phyloP scores from a whole-genome alignment of 208 protist species.

The Trypanosoma boissoni region DNA sequence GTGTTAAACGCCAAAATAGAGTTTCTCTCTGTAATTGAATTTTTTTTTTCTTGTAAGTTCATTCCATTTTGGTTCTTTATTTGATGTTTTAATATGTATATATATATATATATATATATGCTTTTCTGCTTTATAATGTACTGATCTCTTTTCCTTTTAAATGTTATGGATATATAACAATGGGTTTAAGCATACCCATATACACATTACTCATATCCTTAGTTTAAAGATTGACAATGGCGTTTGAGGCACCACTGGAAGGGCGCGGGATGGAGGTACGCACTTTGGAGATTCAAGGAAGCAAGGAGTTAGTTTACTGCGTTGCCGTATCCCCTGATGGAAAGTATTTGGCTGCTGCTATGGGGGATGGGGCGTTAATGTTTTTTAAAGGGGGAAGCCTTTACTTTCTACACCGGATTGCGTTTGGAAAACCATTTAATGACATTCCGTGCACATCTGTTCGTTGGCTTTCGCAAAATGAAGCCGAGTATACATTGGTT shows the following conservation, averaged over 20 bases:
- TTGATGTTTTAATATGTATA: not conserved
- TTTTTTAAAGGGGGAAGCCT: conserved; percentile 40
- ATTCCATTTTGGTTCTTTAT: conserved; percentile 3
- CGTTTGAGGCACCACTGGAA: not conserved
- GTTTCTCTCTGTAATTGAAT: not conserved
- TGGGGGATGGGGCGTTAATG: conserved; percentile 50
- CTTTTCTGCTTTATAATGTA: not conserved
- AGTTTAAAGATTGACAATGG: conserved; percentile 8
- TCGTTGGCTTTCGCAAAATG: conserved; percentile 41
- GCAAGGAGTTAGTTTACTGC: conserved; percentile 39
- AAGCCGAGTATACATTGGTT: conserved; percentile 34
- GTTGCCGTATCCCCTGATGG: conserved; percentile 44
- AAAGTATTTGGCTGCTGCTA: conserved; percentile 45
- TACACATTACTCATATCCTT: too few relatives aligned
- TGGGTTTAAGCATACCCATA: too few relatives aligned
- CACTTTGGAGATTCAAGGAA: conserved; percentile 20
- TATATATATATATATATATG: not conserved
- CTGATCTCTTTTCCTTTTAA: too few relatives aligned
- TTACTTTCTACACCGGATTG: conserved; percentile 10
- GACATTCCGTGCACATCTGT: conserved; percentile 56
- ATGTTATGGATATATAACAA: too few relatives aligned
- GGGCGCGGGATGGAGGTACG: conserved; percentile 7
- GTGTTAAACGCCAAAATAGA: too few relatives aligned
- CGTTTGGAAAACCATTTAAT: conserved; percentile 32
- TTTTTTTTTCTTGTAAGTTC: conserved; percentile 1